Base-by-base conservation (phyloP, 2,329 filamentous ascomycete genomes). In the Diaporthe eres region DNA sequence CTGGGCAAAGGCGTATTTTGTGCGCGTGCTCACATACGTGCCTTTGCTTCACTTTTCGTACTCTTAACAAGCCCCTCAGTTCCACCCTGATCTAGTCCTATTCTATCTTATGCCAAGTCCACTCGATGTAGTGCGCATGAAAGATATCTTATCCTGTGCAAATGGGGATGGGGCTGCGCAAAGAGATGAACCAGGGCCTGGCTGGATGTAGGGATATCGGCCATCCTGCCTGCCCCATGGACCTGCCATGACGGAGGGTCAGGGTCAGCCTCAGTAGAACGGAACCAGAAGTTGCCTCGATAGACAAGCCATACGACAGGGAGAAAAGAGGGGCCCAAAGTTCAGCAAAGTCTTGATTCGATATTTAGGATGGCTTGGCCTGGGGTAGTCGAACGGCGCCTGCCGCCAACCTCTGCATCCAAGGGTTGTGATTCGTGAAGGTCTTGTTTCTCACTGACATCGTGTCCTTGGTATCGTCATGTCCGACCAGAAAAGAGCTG, bases 401-500 rank as follows among this genome's bases (percentile, higher is more conserved):
- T 39, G 47, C 44, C 44, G 63, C 28, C 44, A n/a, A 28, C 34
- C 4, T 12, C 8, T 68, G 47, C 22, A 68, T 12, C 13, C 63
- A 53, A 7, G 47, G 47, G 31, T 13, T 53, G n/a, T 68, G 47
- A 68, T 68, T 68, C 63, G 31, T 51, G 63, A 53, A 25, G 31
- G 19, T 13, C 12, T 68, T 7, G 22, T 25, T 22, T 34, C 44
- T 25, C 22, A 19, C n/a, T 19, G 12, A 25, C 19, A 25, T 55
- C 22, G 34, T 53, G 22, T 10, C 22, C 22, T 68, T 68, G 44
- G 22, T 39, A 53, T n/a, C 22, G 47, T 39, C 65, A 68, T 68
- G 31, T 2, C 17, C 31, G 13, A 53, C 65, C 65, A 55, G 15
- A 53, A 39, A 39, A 39, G 25, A 6, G 44, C 63, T 37, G 47